Percentiles rank a stretch among this genome's conserved stretches.
Conservation (phyloP, 2,329 filamentous ascomycete species). For the Hymenoscyphus fraxineus region DNA sequence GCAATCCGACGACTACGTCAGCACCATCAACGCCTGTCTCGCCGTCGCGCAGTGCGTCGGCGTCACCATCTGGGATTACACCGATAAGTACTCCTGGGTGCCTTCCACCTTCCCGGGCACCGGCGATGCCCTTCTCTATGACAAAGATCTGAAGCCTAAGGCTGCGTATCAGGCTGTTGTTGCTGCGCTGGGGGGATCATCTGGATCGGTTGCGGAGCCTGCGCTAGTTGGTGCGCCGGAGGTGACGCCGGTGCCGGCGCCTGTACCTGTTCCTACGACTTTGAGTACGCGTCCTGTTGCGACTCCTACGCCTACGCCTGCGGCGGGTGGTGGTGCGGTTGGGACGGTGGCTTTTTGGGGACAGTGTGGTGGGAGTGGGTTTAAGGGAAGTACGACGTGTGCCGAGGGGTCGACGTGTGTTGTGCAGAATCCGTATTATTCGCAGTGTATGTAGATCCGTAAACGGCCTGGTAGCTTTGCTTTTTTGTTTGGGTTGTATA, state of each 20-base stretch:
- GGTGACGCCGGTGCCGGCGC: not conserved
- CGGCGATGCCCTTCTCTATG: constrained; percentile 42
- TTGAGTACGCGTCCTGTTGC: not conserved
- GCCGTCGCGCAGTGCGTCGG: constrained; percentile 27
- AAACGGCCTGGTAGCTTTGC: not conserved
- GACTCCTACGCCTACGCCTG: not conserved
- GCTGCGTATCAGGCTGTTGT: constrained; percentile 41
- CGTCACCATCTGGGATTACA: constrained; percentile 33
- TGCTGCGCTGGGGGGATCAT: constrained; percentile 30
- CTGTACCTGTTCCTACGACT: constrained; percentile 4
- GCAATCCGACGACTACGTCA: constrained; percentile 48
- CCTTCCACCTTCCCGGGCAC: constrained; percentile 40
- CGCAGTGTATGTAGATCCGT: constrained; percentile 14
- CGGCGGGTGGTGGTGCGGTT: not conserved
- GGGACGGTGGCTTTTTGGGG: constrained; percentile 20
- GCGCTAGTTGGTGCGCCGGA: not conserved
- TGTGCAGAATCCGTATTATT: constrained; percentile 21
- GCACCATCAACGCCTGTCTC: constrained; percentile 28
- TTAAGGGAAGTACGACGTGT: constrained; percentile 20
- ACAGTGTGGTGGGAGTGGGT: constrained; percentile 27
- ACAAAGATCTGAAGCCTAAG: constrained; percentile 41
- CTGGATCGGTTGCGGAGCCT: not conserved
- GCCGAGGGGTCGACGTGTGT: constrained; percentile 23
- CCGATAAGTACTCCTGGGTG: constrained; percentile 40
- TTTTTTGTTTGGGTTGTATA: too few relatives aligned